Conservation (phyloP, 805 yeast species). For the Monosporozyma aquatica region DNA sequence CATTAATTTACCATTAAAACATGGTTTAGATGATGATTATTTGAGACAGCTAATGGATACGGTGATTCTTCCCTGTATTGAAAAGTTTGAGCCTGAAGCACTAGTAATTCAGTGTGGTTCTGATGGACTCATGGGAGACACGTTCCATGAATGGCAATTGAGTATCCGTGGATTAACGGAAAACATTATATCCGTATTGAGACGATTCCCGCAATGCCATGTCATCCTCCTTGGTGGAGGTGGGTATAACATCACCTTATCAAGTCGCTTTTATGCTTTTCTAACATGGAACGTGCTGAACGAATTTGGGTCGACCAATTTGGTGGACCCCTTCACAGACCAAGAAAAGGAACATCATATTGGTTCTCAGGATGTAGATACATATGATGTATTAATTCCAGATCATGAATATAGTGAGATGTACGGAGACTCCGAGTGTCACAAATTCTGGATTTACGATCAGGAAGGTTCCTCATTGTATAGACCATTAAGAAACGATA, state of each 20-base stretch:
- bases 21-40: slow-evolving; percentile 45
- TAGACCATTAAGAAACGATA: slow-evolving; percentile 29
- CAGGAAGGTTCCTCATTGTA: slow-evolving; percentile 28
- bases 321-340: slow-evolving; percentile 4
- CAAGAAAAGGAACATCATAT: slow-evolving; percentile 4
- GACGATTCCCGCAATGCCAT: slow-evolving; percentile 21
- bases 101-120: slow-evolving; percentile 63
- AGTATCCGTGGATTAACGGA: slow-evolving; percentile 42
- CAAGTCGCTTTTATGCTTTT: slow-evolving; percentile 49
- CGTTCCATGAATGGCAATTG: slow-evolving; percentile 60
- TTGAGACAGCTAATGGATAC: slow-evolving; percentile 32
- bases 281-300: slow-evolving; percentile 22
- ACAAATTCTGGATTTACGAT: slow-evolving; percentile 41
- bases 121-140: slow-evolving; percentile 64
- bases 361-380: not conserved
- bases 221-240: slow-evolving; percentile 59
- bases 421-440: slow-evolving; percentile 36
- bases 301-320: slow-evolving; percentile 6
- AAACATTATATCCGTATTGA: slow-evolving; percentile 23
- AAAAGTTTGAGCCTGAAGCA: slow-evolving; percentile 38
- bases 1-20: slow-evolving; percentile 47
- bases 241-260: slow-evolving; percentile 56
- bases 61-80: slow-evolving; percentile 37
- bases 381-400: slow-evolving; percentile 41
- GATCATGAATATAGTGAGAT: slow-evolving; percentile 39